Conservation (phyloP, 495 filamentous ascomycete species). For the Podospora pseudopauciseta region DNA sequence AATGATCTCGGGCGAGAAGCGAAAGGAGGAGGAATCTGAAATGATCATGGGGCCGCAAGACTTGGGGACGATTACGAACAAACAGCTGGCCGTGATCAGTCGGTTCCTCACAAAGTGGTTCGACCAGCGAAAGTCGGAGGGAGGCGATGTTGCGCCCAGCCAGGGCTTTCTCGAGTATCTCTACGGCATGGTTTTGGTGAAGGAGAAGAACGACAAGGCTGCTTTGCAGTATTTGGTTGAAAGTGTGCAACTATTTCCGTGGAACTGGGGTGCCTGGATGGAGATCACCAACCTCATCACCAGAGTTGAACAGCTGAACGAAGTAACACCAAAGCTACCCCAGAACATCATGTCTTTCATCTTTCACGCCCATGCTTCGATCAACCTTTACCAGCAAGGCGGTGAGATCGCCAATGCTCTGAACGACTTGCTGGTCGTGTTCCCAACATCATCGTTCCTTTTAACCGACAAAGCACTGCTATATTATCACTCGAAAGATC, state of each 20-base stretch:
- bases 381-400: slow-evolving; percentile 85
- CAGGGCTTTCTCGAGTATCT: slow-evolving; percentile 97
- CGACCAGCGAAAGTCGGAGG: slow-evolving; percentile 54
- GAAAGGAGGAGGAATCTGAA: slow-evolving; percentile 92
- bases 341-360: slow-evolving; percentile 90
- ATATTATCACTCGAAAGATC: slow-evolving; percentile 91
- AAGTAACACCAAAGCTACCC: slow-evolving; percentile 59
- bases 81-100: slow-evolving; percentile 70
- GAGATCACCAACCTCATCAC: slow-evolving; percentile 76
- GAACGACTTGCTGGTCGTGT: slow-evolving; percentile 72
- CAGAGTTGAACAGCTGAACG: slow-evolving; percentile 63
- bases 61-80: slow-evolving; percentile 75
- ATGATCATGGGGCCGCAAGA: slow-evolving; percentile 96
- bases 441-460: slow-evolving; percentile 81
- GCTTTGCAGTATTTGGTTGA: slow-evolving; percentile 78
- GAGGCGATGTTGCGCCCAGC: slow-evolving; percentile 54
- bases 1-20: slow-evolving; percentile 90
- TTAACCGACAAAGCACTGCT: slow-evolving; percentile 85
- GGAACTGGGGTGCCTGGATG: slow-evolving; percentile 96
- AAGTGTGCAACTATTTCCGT: slow-evolving; percentile 81
- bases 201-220: slow-evolving; percentile 80
- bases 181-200: slow-evolving; percentile 76
- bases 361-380: slow-evolving; percentile 83
- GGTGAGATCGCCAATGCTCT: slow-evolving; percentile 67
- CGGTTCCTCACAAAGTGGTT: slow-evolving; percentile 78